Evolutionary conservation across 176 grass and related monocot genomes (phyloP).

Genomic region (Melocanna baccifera): DNA sequence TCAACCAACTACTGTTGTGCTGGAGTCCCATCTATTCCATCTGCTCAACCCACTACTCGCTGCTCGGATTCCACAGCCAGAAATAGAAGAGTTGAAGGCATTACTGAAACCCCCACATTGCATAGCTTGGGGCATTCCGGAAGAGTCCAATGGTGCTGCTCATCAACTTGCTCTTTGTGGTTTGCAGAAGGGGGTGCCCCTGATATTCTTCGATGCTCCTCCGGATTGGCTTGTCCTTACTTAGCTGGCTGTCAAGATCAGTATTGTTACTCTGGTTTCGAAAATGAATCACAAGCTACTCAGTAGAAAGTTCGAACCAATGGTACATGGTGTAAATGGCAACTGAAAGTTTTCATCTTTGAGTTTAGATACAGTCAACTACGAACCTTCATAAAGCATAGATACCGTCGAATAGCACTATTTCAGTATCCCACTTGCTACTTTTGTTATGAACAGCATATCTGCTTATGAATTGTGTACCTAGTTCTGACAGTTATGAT

Average conservation of each 20-base stretch:
- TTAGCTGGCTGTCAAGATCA: neutral
- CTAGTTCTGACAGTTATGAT: neutral
- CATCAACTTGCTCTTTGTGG: neutral
- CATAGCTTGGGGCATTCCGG: neutral
- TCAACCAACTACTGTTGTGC: neutral
- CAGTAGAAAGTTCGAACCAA: neutral
- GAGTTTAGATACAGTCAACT: neutral
- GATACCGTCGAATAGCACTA: neutral
- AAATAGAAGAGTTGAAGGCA: neutral
- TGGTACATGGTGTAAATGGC: neutral
- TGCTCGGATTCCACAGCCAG: neutral
- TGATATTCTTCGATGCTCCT: neutral
- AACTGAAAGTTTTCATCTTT: neutral
- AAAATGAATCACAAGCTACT: neutral
- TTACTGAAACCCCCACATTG: neutral
- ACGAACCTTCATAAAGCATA: neutral
- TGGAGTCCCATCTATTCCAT: conserved; percentile 21
- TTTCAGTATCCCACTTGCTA: neutral
- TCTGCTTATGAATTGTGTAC: neutral
- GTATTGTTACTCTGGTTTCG: neutral
- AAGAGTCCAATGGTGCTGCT: neutral
- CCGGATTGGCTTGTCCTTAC: neutral
- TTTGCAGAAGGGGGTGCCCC: neutral
- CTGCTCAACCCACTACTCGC: neutral
- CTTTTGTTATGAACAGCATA: neutral